Percentiles rank a stretch among this genome's conserved stretches.
phyloP scores from a whole-genome alignment of 2,329 filamentous ascomycete genomes.

The Orbilia javanica region DNA sequence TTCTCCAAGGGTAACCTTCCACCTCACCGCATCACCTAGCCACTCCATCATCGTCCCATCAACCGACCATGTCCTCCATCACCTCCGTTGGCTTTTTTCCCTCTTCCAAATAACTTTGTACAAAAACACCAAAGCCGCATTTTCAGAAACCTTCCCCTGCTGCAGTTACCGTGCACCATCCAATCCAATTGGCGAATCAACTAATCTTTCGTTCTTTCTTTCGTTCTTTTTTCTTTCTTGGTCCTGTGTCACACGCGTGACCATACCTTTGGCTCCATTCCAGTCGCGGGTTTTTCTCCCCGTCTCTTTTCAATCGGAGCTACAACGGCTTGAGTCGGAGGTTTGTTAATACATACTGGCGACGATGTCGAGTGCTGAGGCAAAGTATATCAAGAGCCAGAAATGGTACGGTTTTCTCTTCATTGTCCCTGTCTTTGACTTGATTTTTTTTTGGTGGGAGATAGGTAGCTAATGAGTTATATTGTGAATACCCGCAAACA shows the following conservation, averaged over 20 bases:
- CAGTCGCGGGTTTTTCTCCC: constrained; percentile 18
- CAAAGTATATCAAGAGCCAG: constrained; percentile 57
- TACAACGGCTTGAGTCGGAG: background rate
- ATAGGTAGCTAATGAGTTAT: background rate
- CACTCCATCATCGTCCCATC: background rate
- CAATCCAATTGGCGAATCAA: background rate
- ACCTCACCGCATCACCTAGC: background rate
- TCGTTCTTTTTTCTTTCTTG: background rate
- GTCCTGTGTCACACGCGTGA: background rate
- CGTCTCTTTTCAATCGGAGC: no score
- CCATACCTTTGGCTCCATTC: no score
- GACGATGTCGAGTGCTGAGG: constrained; percentile 52
- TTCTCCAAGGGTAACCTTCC: background rate
- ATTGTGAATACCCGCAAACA: background rate
- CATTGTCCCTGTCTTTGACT: background rate
- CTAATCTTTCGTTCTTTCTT: background rate
- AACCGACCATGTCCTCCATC: constrained; percentile 7
- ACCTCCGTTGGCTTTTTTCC: background rate
- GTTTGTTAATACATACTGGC: background rate
- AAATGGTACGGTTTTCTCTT: constrained; percentile 39
- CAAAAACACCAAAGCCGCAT: background rate
- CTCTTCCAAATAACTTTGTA: background rate
- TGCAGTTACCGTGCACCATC: background rate
- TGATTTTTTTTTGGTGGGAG: background rate
- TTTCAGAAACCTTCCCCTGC: no score